phyloP scores from a whole-genome alignment of 305 asterid species.

The Fraxinus baroniana region DNA sequence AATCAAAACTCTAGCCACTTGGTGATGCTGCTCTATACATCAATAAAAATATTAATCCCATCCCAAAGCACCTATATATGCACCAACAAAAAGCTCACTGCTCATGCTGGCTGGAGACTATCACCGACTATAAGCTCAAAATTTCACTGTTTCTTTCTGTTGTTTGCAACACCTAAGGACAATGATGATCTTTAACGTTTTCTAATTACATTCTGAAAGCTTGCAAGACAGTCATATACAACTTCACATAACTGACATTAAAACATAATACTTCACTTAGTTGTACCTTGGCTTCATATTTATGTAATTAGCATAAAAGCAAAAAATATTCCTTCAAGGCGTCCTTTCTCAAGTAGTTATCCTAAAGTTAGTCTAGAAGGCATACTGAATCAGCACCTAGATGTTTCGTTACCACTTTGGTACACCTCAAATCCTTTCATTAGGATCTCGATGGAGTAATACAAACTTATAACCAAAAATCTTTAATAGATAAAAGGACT shows the following conservation, averaged over 20 bases:
- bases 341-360: not conserved
- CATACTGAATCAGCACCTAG: not conserved
- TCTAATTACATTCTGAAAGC: not conserved
- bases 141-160: no score
- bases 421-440: not conserved
- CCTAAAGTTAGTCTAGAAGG: not conserved
- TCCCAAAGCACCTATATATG: not conserved
- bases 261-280: not conserved
- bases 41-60: not conserved
- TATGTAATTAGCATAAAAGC: not conserved
- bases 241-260: not conserved
- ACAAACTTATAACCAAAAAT: not conserved
- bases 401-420: not conserved
- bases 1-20: not conserved
- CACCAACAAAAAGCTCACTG: not conserved
- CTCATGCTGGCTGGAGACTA: not conserved
- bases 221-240: not conserved
- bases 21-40: not conserved
- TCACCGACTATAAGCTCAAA: no score
- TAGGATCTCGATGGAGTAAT: not conserved
- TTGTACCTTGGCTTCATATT: not conserved
- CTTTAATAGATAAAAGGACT: not conserved
- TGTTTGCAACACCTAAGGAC: not conserved
- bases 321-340: not conserved
- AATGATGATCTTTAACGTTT: not conserved